Conservation (phyloP, 306 rosid species). For the Styphnolobium japonicum region DNA sequence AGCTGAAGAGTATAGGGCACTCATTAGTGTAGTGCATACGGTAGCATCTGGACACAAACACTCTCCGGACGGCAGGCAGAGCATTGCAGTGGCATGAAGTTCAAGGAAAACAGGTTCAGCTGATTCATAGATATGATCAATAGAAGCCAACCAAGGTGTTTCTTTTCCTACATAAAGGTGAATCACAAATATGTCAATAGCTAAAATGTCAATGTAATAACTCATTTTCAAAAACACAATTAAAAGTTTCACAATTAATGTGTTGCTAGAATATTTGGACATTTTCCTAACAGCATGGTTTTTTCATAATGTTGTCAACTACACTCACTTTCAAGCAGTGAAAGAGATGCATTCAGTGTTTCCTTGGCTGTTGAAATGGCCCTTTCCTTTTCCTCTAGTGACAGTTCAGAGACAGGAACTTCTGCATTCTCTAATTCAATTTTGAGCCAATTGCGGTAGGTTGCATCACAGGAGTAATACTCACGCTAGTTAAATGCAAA, state of each 20-base stretch:
- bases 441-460: slow-evolving; percentile 97
- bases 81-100: slow-evolving; percentile 89
- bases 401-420: slow-evolving; percentile 57
- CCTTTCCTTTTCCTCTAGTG: slow-evolving; percentile 79
- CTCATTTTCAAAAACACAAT: neutral
- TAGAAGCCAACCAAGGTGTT: slow-evolving; percentile 66
- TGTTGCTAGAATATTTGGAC: slow-evolving; percentile 15
- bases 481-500: slow-evolving; percentile 58
- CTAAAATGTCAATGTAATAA: slow-evolving; percentile 2
- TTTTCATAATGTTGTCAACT: slow-evolving; percentile 18
- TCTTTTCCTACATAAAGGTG: slow-evolving; percentile 59
- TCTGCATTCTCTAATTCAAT: slow-evolving; percentile 78
- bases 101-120: slow-evolving; percentile 71
- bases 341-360: slow-evolving; percentile 68
- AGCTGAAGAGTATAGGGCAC: slow-evolving; percentile 80
- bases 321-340: slow-evolving; percentile 73
- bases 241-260: neutral
- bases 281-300: neutral
- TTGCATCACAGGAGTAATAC: slow-evolving; percentile 94
- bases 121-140: slow-evolving; percentile 42
- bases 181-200: slow-evolving; percentile 1
- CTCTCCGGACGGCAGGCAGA: slow-evolving; percentile 92
- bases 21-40: slow-evolving; percentile 71
- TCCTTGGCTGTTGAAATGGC: slow-evolving; percentile 73
- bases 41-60: slow-evolving; percentile 89